Conservation (phyloP, 2,329 filamentous ascomycete species). For the Fusarium lateritium region DNA sequence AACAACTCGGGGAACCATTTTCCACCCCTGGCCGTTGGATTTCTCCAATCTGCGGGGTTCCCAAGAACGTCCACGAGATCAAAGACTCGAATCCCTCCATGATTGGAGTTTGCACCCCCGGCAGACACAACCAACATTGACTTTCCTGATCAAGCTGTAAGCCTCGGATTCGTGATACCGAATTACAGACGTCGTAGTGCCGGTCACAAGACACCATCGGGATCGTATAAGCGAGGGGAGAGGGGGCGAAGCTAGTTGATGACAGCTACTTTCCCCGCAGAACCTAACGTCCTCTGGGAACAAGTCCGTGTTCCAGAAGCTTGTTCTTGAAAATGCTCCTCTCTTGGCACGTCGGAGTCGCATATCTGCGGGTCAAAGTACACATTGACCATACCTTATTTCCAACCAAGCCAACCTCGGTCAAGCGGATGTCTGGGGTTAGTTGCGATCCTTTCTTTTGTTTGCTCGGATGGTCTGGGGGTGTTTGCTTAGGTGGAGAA, state of each 20-base stretch:
- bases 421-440: slow-evolving; percentile 15
- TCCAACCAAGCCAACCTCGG: slow-evolving; percentile 34
- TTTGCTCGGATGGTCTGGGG: slow-evolving; percentile 20
- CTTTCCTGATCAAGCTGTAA: slow-evolving; percentile 28
- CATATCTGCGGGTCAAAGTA: slow-evolving; percentile 26
- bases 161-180: slow-evolving; percentile 37
- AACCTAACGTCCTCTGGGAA: not conserved
- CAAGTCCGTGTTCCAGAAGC: slow-evolving; percentile 38
- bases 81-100: slow-evolving; percentile 9
- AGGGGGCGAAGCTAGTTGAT: slow-evolving; percentile 1
- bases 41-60: slow-evolving; percentile 40
- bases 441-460: slow-evolving; percentile 19
- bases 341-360: slow-evolving; percentile 14
- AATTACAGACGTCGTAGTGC: slow-evolving; percentile 30
- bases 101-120: slow-evolving; percentile 12
- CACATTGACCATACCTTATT: slow-evolving; percentile 36
- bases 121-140: slow-evolving; percentile 18
- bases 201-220: slow-evolving; percentile 22
- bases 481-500: slow-evolving; percentile 20
- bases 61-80: slow-evolving; percentile 20
- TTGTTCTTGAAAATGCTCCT: slow-evolving; percentile 3
- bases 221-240: slow-evolving; percentile 17
- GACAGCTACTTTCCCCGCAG: slow-evolving; percentile 32
- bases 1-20: slow-evolving; percentile 30
- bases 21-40: slow-evolving; percentile 18